Evolutionary conservation across 495 filamentous ascomycete genomes (phyloP), one percentile per base, ranked within the genome.

Genomic region (Penicillium tannophilum): DNA sequence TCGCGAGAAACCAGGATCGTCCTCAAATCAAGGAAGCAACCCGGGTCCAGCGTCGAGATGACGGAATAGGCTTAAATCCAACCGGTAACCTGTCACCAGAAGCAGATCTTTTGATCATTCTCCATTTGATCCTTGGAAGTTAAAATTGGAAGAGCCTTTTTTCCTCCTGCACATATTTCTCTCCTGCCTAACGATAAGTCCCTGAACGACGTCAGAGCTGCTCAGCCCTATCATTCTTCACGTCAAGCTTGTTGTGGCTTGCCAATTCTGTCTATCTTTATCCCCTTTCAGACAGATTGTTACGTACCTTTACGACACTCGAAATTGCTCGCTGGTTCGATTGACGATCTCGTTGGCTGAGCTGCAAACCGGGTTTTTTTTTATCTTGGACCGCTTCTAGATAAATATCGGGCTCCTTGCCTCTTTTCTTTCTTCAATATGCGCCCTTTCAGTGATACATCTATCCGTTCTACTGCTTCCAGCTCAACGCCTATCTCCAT

Each of bases 401-500:
- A 56, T 62, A 69, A 62, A 62, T 24, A 35, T 33, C 44, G 16
- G n/a, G 14, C 44, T 52, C 36, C 48, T 23, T 39, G n/a, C 26
- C 50, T 44, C 33, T 30, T 28, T 28, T n/a, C 35, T 45, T 19
- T 46, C 17, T 35, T 20, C 55, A 68, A 20, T 35, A 77, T 77
- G 72, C 70, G 58, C 57, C 73, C 72, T 42, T 75, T 67, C 62
- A 68, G 51, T 51, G 64, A 77, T 61, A 63, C 62, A 14, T 71
- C 70, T 28, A 60, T 66, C 49, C 65, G 71, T 56, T 56, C 70
- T 20, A 54, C 69, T 59, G 70, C 76, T 30, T 69, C 67, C 41
- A 66, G 64, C 62, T 71, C 68, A 31, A 50, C 62, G 12, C 33
- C 54, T 31, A 46, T 47, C 19, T 20, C 59, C 20, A 41, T 12